Evolutionary conservation across 345 rosid species (phyloP), one percentile per base, ranked within the genome.

Genomic region (Citrus medica): DNA sequence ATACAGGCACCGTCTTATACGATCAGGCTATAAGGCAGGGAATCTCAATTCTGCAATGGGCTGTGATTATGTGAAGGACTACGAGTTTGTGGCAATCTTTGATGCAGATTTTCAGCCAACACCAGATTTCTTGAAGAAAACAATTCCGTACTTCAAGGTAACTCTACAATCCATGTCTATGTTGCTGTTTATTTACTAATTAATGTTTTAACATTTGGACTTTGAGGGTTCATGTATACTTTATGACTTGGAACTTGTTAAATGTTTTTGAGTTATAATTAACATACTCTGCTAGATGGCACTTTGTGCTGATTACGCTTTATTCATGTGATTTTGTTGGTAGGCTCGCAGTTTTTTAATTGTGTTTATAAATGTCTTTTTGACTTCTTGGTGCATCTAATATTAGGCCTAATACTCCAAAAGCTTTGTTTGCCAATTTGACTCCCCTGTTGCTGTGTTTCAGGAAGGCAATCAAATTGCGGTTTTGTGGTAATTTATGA

Each of bases 101-200:
- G 98, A 93, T 71, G 93, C 98, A 10, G 98, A 93, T 89, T 94
- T 94, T 83, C 98, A 92, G 88, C 98, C 98, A 21, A 88, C 83
- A 53, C 88, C 95, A 28, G 97, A 94, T 86, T 94, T 92, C 84
- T 82, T 94, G 87, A 94, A 92, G 91, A 92, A 89, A 78, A 94
- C 98, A 12, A 56, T 92, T 81, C 97, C 95, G 46, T 82, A 89
- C 82, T 94, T 94, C 83, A 88, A 91, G 95, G 98, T 94, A 80
- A 79, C 38, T 76, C 55, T 42, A 9, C 37, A n/a, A 19, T 42
- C 66, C 55, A 5, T 67, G 55, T 28, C 32, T 58, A 22, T 64
- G 40, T 55, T 10, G 56, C 32, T 63, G 61, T 55, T 63, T 40
- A 40, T 46, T 67, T 21, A 58, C 69, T 71, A 73, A 63, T 24